Base-by-base conservation (phyloP, 805 yeast genomes). In the Maudiozyma barnettii region DNA sequence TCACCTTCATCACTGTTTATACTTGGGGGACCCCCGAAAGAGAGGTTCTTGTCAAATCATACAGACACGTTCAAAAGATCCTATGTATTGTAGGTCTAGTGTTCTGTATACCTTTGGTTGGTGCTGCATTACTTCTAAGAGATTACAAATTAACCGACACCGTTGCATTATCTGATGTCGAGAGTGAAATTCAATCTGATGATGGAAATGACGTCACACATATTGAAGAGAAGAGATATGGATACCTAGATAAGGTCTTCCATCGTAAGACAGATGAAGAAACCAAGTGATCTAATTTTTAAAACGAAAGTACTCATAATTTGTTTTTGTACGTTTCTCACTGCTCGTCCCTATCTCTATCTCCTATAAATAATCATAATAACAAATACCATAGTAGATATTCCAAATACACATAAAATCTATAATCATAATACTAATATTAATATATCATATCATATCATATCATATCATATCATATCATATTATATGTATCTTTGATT, bases 1-100 rank as follows among this genome's bases (percentile, higher is more conserved):
- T 70, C 52, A 64, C 70, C 0, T 79, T 76, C 52, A 70, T 77
- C 29, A 42, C 58, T 2, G 57, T 58, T 0, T 70, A 79, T 57
- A 64, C 77, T 3, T 78, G 84, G 82, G 84, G 77, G 1, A 68
- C 84, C 1, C 72, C 77, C 7, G 79, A 72, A 50, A 73, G 89
- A 62, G 59, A 58, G 8, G 76, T 72, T 1, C 72, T 79, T 35
- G 81, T 79, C 5, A 59, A 51, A 33, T 76, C 84, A 0, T 82
- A 82, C 63, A 71, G 73, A 44, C 61, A 76, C 44, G 70, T 77
- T 29, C 87, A 80, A 62, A 71, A 70, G 56, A 62, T 78, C 40
- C 67, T 82, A 58, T 69, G 78, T 59, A 70, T 75, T 45, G 74
- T 77, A 30, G 84, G 82, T 21, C 50, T 70, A 18, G 72, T 76